phyloP scores from a whole-genome alignment of 176 grass and related monocot species.

The Pharus latifolius region DNA sequence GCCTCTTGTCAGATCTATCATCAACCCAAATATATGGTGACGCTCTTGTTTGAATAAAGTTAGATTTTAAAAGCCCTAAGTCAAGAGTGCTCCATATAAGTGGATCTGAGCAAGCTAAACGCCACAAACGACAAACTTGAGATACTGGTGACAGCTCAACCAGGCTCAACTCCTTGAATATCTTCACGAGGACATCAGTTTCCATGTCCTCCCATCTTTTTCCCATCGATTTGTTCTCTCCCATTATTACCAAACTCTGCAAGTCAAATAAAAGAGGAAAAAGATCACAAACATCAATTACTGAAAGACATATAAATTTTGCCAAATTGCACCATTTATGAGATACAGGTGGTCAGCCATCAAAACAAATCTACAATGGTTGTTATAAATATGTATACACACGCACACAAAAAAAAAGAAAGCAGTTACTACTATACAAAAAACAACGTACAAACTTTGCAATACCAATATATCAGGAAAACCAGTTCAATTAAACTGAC shows the following conservation, averaged over 20 bases:
- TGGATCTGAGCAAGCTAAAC: constrained; percentile 75
- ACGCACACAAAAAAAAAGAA: too few species aligned
- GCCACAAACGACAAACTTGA: constrained; percentile 77
- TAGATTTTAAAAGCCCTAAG: constrained; percentile 68
- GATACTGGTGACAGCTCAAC: constrained; percentile 78
- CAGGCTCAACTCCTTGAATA: constrained; percentile 93
- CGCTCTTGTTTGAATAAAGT: constrained; percentile 86
- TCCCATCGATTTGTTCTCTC: constrained; percentile 58
- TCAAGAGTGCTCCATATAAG: constrained; percentile 92
- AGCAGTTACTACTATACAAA: neutral
- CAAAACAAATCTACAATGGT: too few species aligned
- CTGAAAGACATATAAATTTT: neutral
- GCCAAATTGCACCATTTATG: neutral
- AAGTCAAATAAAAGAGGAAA: constrained; percentile 8
- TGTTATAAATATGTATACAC: neutral
- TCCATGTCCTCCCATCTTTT: constrained; percentile 99
- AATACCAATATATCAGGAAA: neutral
- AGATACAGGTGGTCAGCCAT: neutral
- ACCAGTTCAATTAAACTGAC: neutral
- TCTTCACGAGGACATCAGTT: constrained; percentile 93
- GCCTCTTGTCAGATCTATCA: constrained; percentile 74
- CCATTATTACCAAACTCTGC: constrained; percentile 44
- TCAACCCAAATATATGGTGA: constrained; percentile 88
- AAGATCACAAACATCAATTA: neutral
- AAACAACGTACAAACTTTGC: neutral